Conservation (phyloP, 441 rosid species). For the Jatropha multifida region DNA sequence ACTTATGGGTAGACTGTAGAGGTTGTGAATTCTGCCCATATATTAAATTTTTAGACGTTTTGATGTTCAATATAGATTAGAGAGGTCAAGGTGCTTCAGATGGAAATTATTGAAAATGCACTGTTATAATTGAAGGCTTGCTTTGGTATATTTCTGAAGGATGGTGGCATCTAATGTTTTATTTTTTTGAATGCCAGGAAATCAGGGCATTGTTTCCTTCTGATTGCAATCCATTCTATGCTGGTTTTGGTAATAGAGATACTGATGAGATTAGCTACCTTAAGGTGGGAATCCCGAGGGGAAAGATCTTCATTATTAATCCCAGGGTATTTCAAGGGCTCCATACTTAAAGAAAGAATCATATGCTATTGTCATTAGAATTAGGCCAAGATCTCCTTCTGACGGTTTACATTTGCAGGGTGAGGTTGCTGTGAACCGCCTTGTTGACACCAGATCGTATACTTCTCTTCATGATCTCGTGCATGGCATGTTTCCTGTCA, state of each 20-base stretch:
- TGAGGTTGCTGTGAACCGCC: conserved; percentile 79
- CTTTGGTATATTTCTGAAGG: conserved; percentile 10
- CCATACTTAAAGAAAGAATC: conserved; percentile 11
- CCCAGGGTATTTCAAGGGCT: conserved; percentile 64
- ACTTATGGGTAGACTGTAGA: neutral
- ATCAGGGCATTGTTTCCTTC: conserved; percentile 85
- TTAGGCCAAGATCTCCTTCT: conserved; percentile 8
- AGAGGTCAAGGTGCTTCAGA: neutral
- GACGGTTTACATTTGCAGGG: conserved; percentile 57
- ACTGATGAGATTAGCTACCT: conserved; percentile 98
- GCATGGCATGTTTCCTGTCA: conserved; percentile 81
- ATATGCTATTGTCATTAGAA: neutral
- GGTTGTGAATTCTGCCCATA: neutral
- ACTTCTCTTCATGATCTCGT: conserved; percentile 80
- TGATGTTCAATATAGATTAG: neutral
- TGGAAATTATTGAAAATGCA: neutral
- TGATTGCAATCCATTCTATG: conserved; percentile 89
- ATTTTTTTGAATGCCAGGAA: conserved; percentile 46
- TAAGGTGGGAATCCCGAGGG: conserved; percentile 89
- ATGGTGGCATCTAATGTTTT: conserved; percentile 3
- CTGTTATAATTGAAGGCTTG: conserved; percentile 1
- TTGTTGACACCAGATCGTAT: conserved; percentile 78
- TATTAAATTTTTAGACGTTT: neutral
- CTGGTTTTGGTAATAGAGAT: conserved; percentile 99
- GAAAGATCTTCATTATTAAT: conserved; percentile 91